A percentile compares a stretch with the other conserved stretches of the same genome.
These are phyloP conservation scores for Fusarium sp. DNA, from an alignment of 2,329 filamentous ascomycete species.

Conservation along the genomic window DNA sequence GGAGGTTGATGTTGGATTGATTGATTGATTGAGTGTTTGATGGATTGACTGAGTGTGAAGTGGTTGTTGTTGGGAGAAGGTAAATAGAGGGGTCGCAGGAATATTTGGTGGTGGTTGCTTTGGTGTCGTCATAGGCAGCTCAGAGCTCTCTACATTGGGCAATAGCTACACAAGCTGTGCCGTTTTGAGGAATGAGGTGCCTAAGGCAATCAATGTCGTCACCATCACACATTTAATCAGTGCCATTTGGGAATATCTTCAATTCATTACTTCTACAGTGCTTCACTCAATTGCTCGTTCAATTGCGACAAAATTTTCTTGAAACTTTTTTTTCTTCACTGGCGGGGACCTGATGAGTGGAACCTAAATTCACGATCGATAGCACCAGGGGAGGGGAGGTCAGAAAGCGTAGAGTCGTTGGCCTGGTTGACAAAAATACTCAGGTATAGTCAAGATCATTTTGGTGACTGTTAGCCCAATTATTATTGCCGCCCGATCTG, in stretches of 20 bases:
- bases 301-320: neutral
- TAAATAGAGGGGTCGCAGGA: constrained; percentile 24
- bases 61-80: constrained; percentile 7
- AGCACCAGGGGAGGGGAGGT: neutral
- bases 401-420: no score
- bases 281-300: neutral
- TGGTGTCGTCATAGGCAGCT: constrained; percentile 30
- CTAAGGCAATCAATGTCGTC: constrained; percentile 24
- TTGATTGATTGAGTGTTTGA: neutral
- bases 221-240: neutral
- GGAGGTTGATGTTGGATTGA: neutral
- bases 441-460: no score
- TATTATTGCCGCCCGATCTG: no score
- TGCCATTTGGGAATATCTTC: neutral
- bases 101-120: neutral
- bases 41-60: constrained; percentile 1
- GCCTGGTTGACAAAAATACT: neutral
- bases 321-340: neutral
- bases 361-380: neutral
- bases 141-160: constrained; percentile 19
- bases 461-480: no score
- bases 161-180: constrained; percentile 9
- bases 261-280: neutral
- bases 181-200: constrained; percentile 3
- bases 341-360: constrained; percentile 1